phyloP scores from a whole-genome alignment of 2,329 filamentous ascomycete genomes.

The Ilyonectria sp. region DNA sequence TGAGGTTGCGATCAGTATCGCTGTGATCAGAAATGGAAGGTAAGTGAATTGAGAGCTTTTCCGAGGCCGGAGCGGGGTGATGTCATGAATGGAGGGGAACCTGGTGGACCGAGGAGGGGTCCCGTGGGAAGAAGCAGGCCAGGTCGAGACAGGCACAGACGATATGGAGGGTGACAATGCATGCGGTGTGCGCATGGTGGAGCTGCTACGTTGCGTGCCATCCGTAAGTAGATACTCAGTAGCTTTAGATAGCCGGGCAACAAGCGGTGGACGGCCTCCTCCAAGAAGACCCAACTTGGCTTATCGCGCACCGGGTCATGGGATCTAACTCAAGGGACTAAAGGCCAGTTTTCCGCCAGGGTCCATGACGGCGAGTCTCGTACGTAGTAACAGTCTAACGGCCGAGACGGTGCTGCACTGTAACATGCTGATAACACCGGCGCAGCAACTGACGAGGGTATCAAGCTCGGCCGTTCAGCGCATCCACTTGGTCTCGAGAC shows the following conservation, averaged over 20 bases:
- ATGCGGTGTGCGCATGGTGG: neutral
- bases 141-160: neutral
- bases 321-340: neutral
- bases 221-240: neutral
- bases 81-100: neutral
- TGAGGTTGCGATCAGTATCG: neutral
- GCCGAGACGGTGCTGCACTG: neutral
- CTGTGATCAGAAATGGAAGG: neutral
- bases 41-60: neutral
- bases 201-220: neutral
- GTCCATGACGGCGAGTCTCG: neutral
- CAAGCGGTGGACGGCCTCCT: neutral
- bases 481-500: neutral
- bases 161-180: neutral
- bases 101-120: neutral
- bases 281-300: neutral
- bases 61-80: neutral
- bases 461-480: neutral
- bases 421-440: slow-evolving; percentile 1
- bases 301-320: neutral
- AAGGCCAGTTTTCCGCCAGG: neutral
- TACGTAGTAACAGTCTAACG: neutral
- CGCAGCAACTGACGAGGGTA: neutral
- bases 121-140: neutral
- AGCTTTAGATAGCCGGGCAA: neutral